A percentile compares a stretch with the other conserved stretches of the same genome.
phyloP scores from a whole-genome alignment of 257 asterid genomes.

The Coffea canephora region DNA sequence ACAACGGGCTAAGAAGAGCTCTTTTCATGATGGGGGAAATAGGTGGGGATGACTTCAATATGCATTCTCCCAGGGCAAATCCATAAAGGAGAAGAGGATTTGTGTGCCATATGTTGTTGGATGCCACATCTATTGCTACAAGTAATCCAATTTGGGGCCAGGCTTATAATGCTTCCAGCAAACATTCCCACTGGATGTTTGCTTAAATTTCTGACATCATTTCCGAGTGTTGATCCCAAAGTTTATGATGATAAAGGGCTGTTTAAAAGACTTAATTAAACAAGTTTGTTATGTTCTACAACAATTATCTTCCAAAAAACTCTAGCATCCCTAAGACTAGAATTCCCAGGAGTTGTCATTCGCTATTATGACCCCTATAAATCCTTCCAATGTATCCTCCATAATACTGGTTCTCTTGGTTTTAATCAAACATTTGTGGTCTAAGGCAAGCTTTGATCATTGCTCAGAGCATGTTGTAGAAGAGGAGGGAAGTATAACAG shows the following conservation, averaged over 20 bases:
- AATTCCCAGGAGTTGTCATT: conserved; percentile 5
- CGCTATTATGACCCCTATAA: background rate
- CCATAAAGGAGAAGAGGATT: conserved; percentile 20
- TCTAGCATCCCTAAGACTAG: conserved; percentile 5
- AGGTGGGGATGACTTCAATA: conserved; percentile 32
- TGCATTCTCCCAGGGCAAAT: conserved; percentile 22
- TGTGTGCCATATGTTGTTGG: conserved; percentile 18
- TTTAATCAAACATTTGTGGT: background rate
- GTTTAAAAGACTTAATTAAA: conserved; percentile 8
- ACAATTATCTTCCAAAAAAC: conserved; percentile 4
- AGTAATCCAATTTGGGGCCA: conserved; percentile 27
- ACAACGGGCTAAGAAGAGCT: conserved; percentile 11
- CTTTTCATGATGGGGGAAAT: conserved; percentile 20
- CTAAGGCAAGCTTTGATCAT: background rate
- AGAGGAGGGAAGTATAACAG: conserved; percentile 35
- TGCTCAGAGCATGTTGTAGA: conserved; percentile 42
- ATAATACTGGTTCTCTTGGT: background rate
- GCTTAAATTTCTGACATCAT: background rate
- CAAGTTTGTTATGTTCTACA: background rate
- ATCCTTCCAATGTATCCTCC: conserved; percentile 1
- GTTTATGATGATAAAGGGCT: conserved; percentile 17
- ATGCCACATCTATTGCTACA: conserved; percentile 23
- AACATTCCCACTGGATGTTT: conserved; percentile 14
- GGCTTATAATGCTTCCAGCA: conserved; percentile 16
- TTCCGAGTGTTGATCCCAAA: background rate